Evolutionary conservation across 2,329 filamentous ascomycete genomes (phyloP).

Genomic region (Penicillium psychrosexuale): DNA sequence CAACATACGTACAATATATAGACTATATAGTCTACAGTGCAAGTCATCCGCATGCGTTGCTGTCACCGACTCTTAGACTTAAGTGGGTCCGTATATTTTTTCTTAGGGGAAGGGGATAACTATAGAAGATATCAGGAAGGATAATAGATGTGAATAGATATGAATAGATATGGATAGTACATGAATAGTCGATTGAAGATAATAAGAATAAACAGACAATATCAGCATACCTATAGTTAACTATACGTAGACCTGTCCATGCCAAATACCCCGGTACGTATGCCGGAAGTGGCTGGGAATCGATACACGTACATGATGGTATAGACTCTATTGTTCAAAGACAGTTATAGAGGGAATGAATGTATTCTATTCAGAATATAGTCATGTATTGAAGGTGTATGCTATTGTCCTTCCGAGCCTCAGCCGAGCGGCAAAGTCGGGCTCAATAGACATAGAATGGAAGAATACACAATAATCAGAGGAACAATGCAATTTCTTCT

Average conservation of each 20-base stretch:
- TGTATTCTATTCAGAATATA: not conserved
- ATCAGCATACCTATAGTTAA: too few relatives aligned
- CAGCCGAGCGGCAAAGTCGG: not conserved
- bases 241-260: too few relatives aligned
- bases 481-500: not conserved
- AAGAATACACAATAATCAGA: not conserved
- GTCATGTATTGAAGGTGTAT: not conserved
- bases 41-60: not conserved
- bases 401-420: not conserved
- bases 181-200: not conserved
- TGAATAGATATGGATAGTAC: too few relatives aligned
- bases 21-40: not conserved
- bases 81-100: slow-evolving; percentile 7
- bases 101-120: not conserved
- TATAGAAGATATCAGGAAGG: not conserved
- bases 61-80: not conserved
- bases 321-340: not conserved
- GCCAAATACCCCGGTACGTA: not conserved
- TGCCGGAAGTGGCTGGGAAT: slow-evolving; percentile 7
- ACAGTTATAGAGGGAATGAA: not conserved
- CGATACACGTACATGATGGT: not conserved
- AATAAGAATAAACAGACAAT: not conserved
- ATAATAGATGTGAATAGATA: not conserved
- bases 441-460: not conserved
- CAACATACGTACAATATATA: not conserved